phyloP scores from a whole-genome alignment of 1,284 basidiomycete genomes.

The Cronartium quercuum region DNA sequence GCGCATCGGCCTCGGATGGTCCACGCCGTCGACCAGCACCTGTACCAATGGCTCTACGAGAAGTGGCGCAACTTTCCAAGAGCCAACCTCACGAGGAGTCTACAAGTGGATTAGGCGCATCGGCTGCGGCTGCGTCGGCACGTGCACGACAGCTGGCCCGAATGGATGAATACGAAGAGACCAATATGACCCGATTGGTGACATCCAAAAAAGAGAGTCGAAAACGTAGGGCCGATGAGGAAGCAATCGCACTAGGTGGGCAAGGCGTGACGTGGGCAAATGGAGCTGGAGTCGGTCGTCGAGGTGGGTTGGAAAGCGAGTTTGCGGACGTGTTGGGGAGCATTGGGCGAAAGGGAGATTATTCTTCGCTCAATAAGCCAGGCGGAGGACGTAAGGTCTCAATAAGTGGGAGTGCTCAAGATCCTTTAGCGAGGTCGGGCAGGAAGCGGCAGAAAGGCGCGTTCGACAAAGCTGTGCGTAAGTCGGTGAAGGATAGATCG shows the following conservation, averaged over 20 bases:
- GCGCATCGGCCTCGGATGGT: slow-evolving; percentile 17
- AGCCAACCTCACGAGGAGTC: slow-evolving; percentile 15
- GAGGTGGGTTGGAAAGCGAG: slow-evolving; percentile 31
- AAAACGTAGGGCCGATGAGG: slow-evolving; percentile 76
- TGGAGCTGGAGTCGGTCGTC: slow-evolving; percentile 1
- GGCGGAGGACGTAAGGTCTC: too few relatives aligned
- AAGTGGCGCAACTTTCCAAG: neutral
- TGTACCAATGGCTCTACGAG: slow-evolving; percentile 58
- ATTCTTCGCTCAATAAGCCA: neutral
- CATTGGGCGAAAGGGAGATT: slow-evolving; percentile 5
- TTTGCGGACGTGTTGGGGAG: slow-evolving; percentile 23
- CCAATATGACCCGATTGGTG: slow-evolving; percentile 84
- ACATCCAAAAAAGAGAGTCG: slow-evolving; percentile 84
- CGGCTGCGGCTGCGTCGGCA: slow-evolving; percentile 51
- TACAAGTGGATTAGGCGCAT: slow-evolving; percentile 4
- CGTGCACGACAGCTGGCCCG: slow-evolving; percentile 71
- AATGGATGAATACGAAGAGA: slow-evolving; percentile 88
- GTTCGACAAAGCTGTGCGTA: neutral
- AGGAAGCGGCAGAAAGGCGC: neutral
- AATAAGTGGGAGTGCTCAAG: too few relatives aligned
- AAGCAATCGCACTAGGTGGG: slow-evolving; percentile 77
- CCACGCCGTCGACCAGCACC: neutral
- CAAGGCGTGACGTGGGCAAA: slow-evolving; percentile 39
- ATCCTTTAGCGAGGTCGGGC: neutral
- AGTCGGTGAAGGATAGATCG: too few relatives aligned